phyloP scores from a whole-genome alignment of 1,284 basidiomycete species.

The Leucoagaricus sp. region DNA sequence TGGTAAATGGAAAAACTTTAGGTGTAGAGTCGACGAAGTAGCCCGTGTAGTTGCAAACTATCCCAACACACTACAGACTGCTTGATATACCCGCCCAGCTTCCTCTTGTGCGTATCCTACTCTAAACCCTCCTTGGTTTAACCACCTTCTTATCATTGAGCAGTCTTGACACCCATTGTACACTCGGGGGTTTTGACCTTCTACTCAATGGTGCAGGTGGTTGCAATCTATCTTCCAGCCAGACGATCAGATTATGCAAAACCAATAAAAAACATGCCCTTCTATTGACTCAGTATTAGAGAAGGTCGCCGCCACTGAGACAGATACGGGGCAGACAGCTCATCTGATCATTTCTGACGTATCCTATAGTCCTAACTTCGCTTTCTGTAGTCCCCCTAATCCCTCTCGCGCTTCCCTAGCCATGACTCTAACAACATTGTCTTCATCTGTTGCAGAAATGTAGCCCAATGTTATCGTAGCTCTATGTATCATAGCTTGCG shows the following conservation, averaged over 20 bases:
- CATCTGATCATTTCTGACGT: background rate
- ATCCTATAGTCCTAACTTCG: conserved; percentile 44
- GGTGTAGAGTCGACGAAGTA: conserved; percentile 71
- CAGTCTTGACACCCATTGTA: conserved; percentile 16
- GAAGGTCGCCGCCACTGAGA: conserved; percentile 68
- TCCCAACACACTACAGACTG: conserved; percentile 19
- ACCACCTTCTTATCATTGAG: conserved; percentile 11
- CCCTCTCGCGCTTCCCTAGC: conserved; percentile 71
- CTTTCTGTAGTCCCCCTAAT: conserved; percentile 52
- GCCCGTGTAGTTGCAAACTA: conserved; percentile 52
- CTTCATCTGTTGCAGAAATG: conserved; percentile 71
- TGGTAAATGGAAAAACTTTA: conserved; percentile 69
- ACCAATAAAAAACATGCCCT: conserved; percentile 66
- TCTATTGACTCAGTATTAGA: conserved; percentile 74
- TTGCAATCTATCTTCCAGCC: conserved; percentile 18
- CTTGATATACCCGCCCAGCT: background rate
- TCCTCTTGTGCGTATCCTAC: background rate
- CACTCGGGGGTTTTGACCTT: background rate
- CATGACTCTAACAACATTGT: conserved; percentile 75
- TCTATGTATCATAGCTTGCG: conserved; percentile 46
- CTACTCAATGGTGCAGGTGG: conserved; percentile 11
- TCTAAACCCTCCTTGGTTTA: conserved; percentile 10
- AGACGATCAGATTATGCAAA: conserved; percentile 25
- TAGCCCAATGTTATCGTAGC: conserved; percentile 71
- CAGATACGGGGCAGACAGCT: conserved; percentile 86